Percentiles rank a stretch among this genome's conserved stretches.
Conservation (phyloP, 306 rosid species). For the Hippophae tibetana region DNA sequence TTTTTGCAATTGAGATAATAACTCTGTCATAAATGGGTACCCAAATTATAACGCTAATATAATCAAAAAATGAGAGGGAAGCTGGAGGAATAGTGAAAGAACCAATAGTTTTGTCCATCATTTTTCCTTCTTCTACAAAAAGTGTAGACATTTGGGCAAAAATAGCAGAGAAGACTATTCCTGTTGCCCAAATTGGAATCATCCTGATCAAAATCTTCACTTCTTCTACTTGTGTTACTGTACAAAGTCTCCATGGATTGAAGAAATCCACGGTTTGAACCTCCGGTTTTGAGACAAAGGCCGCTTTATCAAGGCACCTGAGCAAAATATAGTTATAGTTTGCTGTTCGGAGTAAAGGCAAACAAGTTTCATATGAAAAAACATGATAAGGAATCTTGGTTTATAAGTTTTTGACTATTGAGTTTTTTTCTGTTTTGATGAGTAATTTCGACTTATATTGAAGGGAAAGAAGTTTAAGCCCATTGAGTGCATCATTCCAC, state of each 20-base stretch:
- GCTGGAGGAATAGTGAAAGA: conserved; percentile 26
- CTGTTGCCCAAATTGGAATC: conserved; percentile 32
- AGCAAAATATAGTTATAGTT: neutral
- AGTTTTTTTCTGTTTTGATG: no score
- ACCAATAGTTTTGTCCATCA: conserved; percentile 21
- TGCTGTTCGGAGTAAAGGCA: no score
- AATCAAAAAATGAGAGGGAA: conserved; percentile 16
- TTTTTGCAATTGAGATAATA: conserved; percentile 19
- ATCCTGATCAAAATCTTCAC: conserved; percentile 25
- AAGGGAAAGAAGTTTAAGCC: no score
- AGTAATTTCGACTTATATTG: no score
- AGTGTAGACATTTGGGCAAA: conserved; percentile 31
- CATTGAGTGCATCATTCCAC: no score
- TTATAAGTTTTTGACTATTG: no score
- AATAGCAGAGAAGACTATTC: conserved; percentile 19
- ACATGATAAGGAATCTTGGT: no score
- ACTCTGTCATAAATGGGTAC: conserved; percentile 25
- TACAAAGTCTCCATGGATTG: conserved; percentile 29
- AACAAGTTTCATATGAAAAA: no score
- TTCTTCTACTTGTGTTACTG: conserved; percentile 29
- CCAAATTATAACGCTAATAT: conserved; percentile 9
- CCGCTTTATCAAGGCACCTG: conserved; percentile 35
- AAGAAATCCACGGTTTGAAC: neutral
- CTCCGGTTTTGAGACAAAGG: conserved; percentile 13
- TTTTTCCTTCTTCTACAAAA: conserved; percentile 34